Base-by-base conservation (phyloP, 805 yeast genomes). In the Wickerhamiella alocasiicola region DNA sequence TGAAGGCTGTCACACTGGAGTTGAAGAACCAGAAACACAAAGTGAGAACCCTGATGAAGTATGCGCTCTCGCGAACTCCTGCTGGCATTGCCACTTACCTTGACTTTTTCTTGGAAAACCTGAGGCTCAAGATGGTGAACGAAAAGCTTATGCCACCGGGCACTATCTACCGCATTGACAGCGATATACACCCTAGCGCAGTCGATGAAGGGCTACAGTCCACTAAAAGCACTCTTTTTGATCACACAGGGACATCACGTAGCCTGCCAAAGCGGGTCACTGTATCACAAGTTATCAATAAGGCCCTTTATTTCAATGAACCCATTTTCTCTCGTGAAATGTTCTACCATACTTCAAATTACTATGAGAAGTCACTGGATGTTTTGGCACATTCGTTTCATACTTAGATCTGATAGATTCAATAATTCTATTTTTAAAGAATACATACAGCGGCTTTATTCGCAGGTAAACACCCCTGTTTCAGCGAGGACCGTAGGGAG, bases 101-200 rank as follows among this genome's bases (percentile, higher is more conserved):
- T 9, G 36, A 32, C 18, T 32, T 17, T 13, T 49, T 55, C 25
- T 44, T 58, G n/a, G 46, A 48, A 33, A 49, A 49, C n/a, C 45
- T 58, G 9, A 47, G 61, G 5, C 48, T 45, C 4, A 46, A 44
- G 11, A 58, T 58, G 62, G 47, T 47, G 26, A 47, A 47, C 39
- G 61, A 58, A 39, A 58, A 58, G 42, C 51, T 58, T 9, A 53
- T 56, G 2, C 62, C 62, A 5, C 62, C 62, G 0, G 62, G 62
- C 1, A 50, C 50, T n/a, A 52, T 58, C 9, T 56, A 55, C 38
- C 60, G 57, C 31, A 30, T 57, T 11, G 41, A 37, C 15, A 19
- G 17, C 15, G 13, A 32, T 3, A 17, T 17, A 6, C 26, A 32
- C 12, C 33, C 33, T 6, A 20, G 17, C 13, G 18, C 23, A 13